Evolutionary conservation across 1,139 yeast genomes (phyloP).

Genomic region (Hyphopichia burtonii): DNA sequence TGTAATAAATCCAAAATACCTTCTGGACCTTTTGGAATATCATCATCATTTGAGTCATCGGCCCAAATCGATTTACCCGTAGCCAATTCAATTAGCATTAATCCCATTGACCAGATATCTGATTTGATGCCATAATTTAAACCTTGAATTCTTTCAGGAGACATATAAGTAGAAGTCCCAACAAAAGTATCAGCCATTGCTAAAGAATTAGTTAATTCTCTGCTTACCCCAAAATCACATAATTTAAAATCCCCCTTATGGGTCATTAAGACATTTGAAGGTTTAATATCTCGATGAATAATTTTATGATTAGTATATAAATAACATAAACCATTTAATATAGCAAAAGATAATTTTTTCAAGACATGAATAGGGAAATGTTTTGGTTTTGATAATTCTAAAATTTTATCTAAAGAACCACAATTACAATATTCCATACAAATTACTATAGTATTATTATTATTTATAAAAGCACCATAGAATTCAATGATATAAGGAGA

Average conservation of each 20-base stretch:
- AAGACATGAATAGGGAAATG: conserved; percentile 63
- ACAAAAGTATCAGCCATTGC: conserved; percentile 90
- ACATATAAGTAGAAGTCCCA: conserved; percentile 97
- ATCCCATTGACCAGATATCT: conserved; percentile 95
- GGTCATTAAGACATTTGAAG: conserved; percentile 67
- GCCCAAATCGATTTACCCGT: conserved; percentile 62
- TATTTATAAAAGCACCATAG: conserved; percentile 80
- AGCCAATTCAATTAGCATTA: conserved; percentile 85
- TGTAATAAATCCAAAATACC: conserved; percentile 89
- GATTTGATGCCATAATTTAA: conserved; percentile 88
- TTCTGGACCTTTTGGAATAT: conserved; percentile 51
- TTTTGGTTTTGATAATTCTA: conserved; percentile 46
- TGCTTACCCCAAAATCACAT: conserved; percentile 92
- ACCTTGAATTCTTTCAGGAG: conserved; percentile 96
- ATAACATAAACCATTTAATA: conserved; percentile 77
- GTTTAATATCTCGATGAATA: conserved; percentile 87
- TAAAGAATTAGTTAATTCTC: conserved; percentile 85
- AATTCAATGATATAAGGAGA: conserved; percentile 83
- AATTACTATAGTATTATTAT: conserved; percentile 67
- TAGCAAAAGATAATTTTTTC: conserved; percentile 73
- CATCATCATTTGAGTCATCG: conserved; percentile 25
- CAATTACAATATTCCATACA: conserved; percentile 97
- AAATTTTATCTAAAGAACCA: conserved; percentile 83
- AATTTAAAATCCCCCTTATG: conserved; percentile 78
- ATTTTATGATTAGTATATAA: conserved; percentile 80